A percentile compares a stretch with the other conserved stretches of the same genome.
These are phyloP conservation scores for Cladochytrium replicatum DNA, from an alignment of 192 early-diverging fungal species.

Conservation along the genomic window DNA sequence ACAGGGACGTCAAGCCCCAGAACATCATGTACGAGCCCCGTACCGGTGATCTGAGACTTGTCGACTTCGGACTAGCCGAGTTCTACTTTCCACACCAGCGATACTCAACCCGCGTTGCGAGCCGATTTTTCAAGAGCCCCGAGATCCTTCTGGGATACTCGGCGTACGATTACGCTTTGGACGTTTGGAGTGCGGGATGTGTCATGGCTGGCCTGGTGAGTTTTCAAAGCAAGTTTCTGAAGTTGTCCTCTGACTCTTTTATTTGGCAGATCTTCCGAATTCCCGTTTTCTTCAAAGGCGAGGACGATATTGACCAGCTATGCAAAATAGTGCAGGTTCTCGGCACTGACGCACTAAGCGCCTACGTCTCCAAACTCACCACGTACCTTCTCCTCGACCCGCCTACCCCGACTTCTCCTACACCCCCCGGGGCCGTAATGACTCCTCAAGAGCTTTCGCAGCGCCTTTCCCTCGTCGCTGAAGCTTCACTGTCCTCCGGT, in stretches of 20 bases:
- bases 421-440: not conserved
- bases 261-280: constrained; percentile 22
- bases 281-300: constrained; percentile 30
- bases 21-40: constrained; percentile 27
- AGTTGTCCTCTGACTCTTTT: not conserved
- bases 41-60: constrained; percentile 22
- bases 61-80: constrained; percentile 40
- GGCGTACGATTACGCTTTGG: constrained; percentile 34
- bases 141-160: constrained; percentile 32
- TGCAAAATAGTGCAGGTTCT: constrained; percentile 22
- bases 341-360: constrained; percentile 21
- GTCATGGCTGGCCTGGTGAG: constrained; percentile 35
- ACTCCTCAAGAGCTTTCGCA: not conserved
- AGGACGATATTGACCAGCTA: constrained; percentile 30
- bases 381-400: not conserved
- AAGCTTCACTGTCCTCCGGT: not conserved
- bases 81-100: constrained; percentile 22
- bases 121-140: constrained; percentile 37
- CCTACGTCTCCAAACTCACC: constrained; percentile 11
- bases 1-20: constrained; percentile 44
- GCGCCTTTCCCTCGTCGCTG: not conserved
- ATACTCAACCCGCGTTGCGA: constrained; percentile 26
- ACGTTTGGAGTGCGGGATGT: constrained; percentile 39
- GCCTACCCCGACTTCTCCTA: not conserved
- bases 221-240: constrained; percentile 9